Base-by-base conservation (phyloP, 495 filamentous ascomycete species). In the Sabuloglossum arenarium region DNA sequence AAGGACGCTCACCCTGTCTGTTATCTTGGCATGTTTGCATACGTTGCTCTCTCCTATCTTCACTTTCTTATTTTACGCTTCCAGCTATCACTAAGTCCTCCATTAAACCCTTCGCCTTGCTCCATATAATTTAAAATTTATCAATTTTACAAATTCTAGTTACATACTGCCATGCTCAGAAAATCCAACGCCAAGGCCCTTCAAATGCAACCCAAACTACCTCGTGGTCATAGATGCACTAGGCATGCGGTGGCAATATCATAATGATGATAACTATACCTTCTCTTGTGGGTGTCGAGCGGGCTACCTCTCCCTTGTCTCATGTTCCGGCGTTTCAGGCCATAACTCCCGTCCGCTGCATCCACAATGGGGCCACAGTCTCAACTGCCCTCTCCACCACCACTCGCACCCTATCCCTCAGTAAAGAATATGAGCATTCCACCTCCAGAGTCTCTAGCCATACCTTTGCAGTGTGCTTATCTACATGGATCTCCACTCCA, bases 301-400 rank as follows among this genome's bases (percentile, higher is more conserved):
- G 12, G 34, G 12, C 16, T 37, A 14, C 12, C 34, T 1, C 16
- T 14, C 34, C 11, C 11, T 37, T 1, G 4, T 37, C 34, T 14
- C 34, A 14, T 14, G 5, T 1, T 37, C 6, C 16, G 12, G 34
- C n/a, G 9, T 3, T 10, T 43, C 39, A 43, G 3, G 5, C 39
- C n/a, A 43, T 43, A 21, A 29, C 12, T 27, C 47, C 47, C 47
- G 54, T 23, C 4, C 25, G 37, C 23, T 27, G 0, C 1, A n/a
- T 64, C 79, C 79, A 82, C 60, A 96, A 70, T 30, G 84, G 85
- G 54, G 86, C 85, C 4, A 88, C 82, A 16, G 86, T 85, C 72
- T 95, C 91, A n/a, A 93, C 80, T 1, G 85, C 88, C 60, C 91
- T 71, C 66, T 97, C 91, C 28, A 96, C 85, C 21, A 97, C 86